Base-by-base conservation (phyloP, 1,139 yeast genomes). In the Komagataea norvegica region DNA sequence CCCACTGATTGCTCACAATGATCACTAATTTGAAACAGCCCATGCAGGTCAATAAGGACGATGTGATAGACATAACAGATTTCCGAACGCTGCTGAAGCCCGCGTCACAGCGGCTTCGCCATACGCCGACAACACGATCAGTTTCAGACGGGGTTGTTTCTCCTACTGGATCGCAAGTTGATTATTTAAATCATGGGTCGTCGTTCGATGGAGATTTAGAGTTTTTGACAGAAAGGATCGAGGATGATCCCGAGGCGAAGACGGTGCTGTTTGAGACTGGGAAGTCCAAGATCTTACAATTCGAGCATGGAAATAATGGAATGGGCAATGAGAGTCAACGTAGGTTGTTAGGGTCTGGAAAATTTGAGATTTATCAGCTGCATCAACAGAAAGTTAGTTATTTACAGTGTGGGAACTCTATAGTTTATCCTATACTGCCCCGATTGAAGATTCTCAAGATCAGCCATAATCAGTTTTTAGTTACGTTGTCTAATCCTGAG, bases 401-500 rank as follows among this genome's bases (percentile, higher is more conserved):
- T 53, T 55, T 83, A 20, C 66, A 69, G 13, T 76, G 82, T 52
- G 82, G 82, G 14, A 39, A 39, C 3, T 61, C 72, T 6, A 68
- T 76, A 35, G 71, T 74, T 6, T 81, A 82, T 51, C 89, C 93
- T 2, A 69, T 83, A 14, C 59, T 83, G 33, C 84, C 85, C 3
- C 70, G 68, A 42, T 60, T 77, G 37, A 74, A 78, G 49, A 65
- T 82, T 3, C 61, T 82, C 40, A 67, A 84, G 45, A 68, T 77
- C 2, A 66, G 65, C 23, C 51, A 55, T 33, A 68, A 70, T 45
- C 78, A 77, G 43, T 80, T 79, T 49, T 66, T 82, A 2, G 54
- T 83, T 23, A 85, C 88, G 1, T 65, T 82, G 46, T 75, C 76
- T 8, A 79, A 79, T 46, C 89, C 89, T 0, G 81, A 79, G 42